A percentile compares a stretch with the other conserved stretches of the same genome.
Evolutionary conservation across 106 monocot species (phyloP).

Genomic region (Posidonia australis): DNA sequence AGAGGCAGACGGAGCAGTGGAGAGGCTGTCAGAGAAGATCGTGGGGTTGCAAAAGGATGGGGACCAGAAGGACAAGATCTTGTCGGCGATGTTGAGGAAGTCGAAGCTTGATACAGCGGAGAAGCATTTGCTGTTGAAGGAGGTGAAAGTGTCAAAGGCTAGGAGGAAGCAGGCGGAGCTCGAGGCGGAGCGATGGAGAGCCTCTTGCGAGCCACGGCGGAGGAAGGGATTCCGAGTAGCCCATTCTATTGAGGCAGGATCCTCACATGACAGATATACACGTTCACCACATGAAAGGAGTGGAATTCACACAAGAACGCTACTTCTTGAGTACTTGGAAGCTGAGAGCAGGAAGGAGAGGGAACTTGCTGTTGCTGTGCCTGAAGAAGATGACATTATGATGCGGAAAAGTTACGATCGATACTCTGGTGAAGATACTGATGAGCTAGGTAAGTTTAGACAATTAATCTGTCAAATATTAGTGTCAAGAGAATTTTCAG

Average conservation of each 20-base stretch:
- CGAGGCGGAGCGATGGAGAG: slow-evolving; percentile 55
- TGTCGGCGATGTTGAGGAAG: slow-evolving; percentile 82
- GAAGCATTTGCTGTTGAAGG: slow-evolving; percentile 47
- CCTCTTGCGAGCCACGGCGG: slow-evolving; percentile 22
- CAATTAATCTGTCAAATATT: not conserved
- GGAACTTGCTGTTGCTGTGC: not conserved
- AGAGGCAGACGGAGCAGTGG: slow-evolving; percentile 21
- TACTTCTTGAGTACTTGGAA: slow-evolving; percentile 47
- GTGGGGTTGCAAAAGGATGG: slow-evolving; percentile 32
- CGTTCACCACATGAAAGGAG: not conserved
- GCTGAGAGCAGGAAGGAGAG: slow-evolving; percentile 35
- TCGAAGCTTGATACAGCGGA: slow-evolving; percentile 64
- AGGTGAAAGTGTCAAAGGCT: slow-evolving; percentile 56
- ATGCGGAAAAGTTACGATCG: slow-evolving; percentile 18
- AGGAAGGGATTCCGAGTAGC: slow-evolving; percentile 14
- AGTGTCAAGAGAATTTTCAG: not conserved
- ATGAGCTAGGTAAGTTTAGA: slow-evolving; percentile 40
- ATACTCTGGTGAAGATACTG: slow-evolving; percentile 20
- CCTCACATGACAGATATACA: slow-evolving; percentile 16
- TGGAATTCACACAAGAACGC: slow-evolving; percentile 14
- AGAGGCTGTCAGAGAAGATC: slow-evolving; percentile 42
- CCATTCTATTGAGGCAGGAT: slow-evolving; percentile 13
- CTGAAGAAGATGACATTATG: slow-evolving; percentile 7
- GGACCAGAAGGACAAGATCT: slow-evolving; percentile 80
- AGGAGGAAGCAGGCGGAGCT: slow-evolving; percentile 71